Conservation (phyloP, 73 alveolate species). For the Blepharisma japonicum region DNA sequence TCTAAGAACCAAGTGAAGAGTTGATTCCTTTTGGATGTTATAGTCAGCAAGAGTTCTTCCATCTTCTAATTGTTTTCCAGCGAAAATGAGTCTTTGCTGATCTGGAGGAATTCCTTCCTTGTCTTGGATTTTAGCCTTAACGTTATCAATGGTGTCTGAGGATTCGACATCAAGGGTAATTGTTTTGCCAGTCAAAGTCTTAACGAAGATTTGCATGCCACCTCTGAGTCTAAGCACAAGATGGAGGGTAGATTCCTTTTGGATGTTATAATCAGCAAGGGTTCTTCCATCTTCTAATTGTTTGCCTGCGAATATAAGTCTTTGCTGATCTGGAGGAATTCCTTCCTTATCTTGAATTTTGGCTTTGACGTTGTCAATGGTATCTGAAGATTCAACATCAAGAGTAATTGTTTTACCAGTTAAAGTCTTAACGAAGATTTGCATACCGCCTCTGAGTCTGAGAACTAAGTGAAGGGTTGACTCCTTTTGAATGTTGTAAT, state of each 20-base stretch:
- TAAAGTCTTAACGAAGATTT: constrained; percentile 21
- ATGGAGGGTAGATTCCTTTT: constrained; percentile 17
- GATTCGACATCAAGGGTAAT: constrained; percentile 25
- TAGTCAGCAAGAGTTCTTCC: constrained; percentile 18
- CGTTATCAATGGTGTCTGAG: constrained; percentile 19
- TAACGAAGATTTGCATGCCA: constrained; percentile 23
- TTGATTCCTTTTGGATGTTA: constrained; percentile 21
- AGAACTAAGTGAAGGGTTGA: constrained; percentile 33
- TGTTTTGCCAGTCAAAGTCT: constrained; percentile 18
- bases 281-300: constrained; percentile 24
- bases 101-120: constrained; percentile 31
- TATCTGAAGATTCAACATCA: constrained; percentile 21
- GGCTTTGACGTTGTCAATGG: constrained; percentile 25
- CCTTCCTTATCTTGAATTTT: constrained; percentile 30
- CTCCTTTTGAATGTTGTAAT: constrained; percentile 40
- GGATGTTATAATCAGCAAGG: constrained; percentile 20
- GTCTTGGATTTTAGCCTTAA: constrained; percentile 24
- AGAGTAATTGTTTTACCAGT: constrained; percentile 16
- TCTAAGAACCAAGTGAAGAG: constrained; percentile 30
- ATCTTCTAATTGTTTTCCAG: constrained; percentile 24
- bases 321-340: constrained; percentile 26
- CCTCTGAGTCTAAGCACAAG: constrained; percentile 33
- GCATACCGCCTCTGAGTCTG: constrained; percentile 34
- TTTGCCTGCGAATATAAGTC: not conserved
- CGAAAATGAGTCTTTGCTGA: not conserved